Percentiles rank a stretch among this genome's conserved stretches.
Evolutionary conservation across 768 basidiomycete species (phyloP).

Genomic region (Tricholoma flavovirens): DNA sequence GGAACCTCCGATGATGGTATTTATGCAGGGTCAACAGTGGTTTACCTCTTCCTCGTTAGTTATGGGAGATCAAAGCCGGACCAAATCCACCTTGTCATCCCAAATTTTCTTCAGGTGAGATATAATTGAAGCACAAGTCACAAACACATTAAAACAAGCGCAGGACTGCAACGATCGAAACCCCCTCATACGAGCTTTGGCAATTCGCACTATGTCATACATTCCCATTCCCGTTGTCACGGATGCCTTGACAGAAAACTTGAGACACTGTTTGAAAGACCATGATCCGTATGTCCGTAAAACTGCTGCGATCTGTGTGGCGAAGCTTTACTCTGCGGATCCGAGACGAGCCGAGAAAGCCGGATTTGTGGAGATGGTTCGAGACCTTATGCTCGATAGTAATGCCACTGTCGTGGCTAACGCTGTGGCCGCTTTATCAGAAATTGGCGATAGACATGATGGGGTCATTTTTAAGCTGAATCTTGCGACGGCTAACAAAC

Average conservation of each 20-base stretch:
- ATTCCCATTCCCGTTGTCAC: conserved; percentile 90
- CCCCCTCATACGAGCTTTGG: conserved; percentile 92
- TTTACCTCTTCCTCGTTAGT: conserved; percentile 95
- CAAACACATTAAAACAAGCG: conserved; percentile 2
- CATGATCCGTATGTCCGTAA: conserved; percentile 97
- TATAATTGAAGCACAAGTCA: neutral
- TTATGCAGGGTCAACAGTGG: conserved; percentile 53
- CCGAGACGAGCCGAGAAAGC: conserved; percentile 80
- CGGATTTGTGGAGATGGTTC: conserved; percentile 85
- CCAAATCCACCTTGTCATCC: conserved; percentile 87
- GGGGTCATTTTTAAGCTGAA: conserved; percentile 92
- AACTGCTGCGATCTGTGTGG: conserved; percentile 96
- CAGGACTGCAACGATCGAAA: conserved; percentile 96
- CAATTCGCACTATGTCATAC: conserved; percentile 99
- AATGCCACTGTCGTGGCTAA: conserved; percentile 98
- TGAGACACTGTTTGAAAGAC: conserved; percentile 90
- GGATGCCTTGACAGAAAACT: conserved; percentile 79
- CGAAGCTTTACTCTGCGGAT: conserved; percentile 89
- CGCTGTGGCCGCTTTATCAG: conserved; percentile 93
- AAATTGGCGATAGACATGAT: conserved; percentile 93
- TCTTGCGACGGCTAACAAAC: conserved; percentile 78
- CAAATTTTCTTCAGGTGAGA: conserved; percentile 80
- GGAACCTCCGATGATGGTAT: neutral
- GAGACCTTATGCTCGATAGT: conserved; percentile 86
- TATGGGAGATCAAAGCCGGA: conserved; percentile 94